Percentiles rank a stretch among this genome's conserved stretches.
phyloP scores from a whole-genome alignment of 805 yeast species.

The Candida stauntonica region DNA sequence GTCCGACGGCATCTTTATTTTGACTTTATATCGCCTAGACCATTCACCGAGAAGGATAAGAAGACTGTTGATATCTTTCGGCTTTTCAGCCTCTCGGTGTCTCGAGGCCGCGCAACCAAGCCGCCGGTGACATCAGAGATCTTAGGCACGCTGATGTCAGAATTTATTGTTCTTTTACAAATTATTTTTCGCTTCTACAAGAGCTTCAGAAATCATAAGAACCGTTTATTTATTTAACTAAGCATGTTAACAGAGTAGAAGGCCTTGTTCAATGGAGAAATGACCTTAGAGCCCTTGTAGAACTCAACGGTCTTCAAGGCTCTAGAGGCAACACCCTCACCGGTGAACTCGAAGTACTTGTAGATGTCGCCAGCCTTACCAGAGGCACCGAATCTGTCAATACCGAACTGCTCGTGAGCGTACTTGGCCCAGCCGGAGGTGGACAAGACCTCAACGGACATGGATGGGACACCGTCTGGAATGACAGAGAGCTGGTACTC shows the following conservation, averaged over 20 bases:
- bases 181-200: too few species aligned
- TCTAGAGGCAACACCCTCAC: constrained; percentile 87
- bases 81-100: too few species aligned
- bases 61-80: too few species aligned
- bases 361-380: constrained; percentile 83
- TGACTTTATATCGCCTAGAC: neutral
- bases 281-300: constrained; percentile 71
- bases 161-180: too few species aligned
- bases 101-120: too few species aligned
- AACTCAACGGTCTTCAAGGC: constrained; percentile 74
- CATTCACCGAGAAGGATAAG: too few species aligned
- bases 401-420: constrained; percentile 94
- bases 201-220: neutral
- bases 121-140: too few species aligned
- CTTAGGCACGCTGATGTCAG: too few species aligned
- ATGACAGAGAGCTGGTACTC: constrained; percentile 82
- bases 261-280: constrained; percentile 78
- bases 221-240: neutral
- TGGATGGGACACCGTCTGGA: constrained; percentile 91
- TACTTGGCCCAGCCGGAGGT: constrained; percentile 92
- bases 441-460: constrained; percentile 91
- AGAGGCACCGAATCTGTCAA: constrained; percentile 94
- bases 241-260: constrained; percentile 40
- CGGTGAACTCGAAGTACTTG: constrained; percentile 84
- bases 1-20: neutral